Evolutionary conservation across 306 rosid species (phyloP), one percentile per base, ranked within the genome.

Genomic region (Dryas alaskensis): DNA sequence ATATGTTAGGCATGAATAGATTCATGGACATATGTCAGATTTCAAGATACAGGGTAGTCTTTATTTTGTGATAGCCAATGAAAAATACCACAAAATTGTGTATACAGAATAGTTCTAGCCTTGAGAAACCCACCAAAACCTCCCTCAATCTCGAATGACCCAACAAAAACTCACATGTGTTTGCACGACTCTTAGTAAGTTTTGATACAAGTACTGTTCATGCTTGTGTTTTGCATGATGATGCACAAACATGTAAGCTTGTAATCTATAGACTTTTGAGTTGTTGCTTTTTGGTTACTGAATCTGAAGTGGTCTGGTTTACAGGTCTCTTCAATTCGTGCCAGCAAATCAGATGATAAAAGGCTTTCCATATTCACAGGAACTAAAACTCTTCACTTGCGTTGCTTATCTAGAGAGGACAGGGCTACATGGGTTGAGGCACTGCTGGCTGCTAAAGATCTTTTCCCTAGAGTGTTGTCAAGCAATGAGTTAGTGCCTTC

Each of bases 271-370:
- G 37, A 7, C 45, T 11, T 70, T 43, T 43, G 13, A 70, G 43
- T 31, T 54, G 11, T 16, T 43, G 61, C 43, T 53, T 48, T 14
- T 25, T 68, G 68, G 78, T 77, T 76, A 76, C 77, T 77, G 72
- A 69, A 52, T 84, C 60, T 80, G 44, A 72, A 67, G 19, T 47
- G 70, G 72, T 81, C 61, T 86, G 79, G 74, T 52, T 82, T 76
- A 40, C 90, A 94, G 99, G 99, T 94, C 86, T 92, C 99, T 76
- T 92, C 97, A 10, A 81, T 94, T 70, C 97, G 97, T 73, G 89
- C 91, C 72, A 91, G 99, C 92, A 94, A 94, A 85, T 94, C 99
- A 58, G 99, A 94, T 73, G 97, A 94, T 62, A 92, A 88, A 78
- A 85, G 99, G 71, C 96, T 94, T 78, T 89, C 97, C 51, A 81